A percentile compares a stretch with the other conserved stretches of the same genome.
Evolutionary conservation across 768 basidiomycete species (phyloP).

Genomic region (Mycena venus): DNA sequence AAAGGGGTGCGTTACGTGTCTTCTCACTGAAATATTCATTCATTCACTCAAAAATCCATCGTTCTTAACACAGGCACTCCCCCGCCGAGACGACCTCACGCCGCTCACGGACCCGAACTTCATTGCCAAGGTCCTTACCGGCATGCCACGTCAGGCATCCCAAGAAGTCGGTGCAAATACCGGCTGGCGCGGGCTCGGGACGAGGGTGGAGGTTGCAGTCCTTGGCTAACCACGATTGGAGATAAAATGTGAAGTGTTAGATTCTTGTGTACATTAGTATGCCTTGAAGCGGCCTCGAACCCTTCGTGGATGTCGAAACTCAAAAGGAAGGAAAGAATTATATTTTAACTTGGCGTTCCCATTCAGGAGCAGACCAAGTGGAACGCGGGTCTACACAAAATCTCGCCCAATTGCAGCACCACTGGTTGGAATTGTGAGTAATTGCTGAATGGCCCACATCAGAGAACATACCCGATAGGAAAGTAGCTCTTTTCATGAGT

Average conservation of each 20-base stretch:
- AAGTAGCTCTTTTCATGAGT: not conserved
- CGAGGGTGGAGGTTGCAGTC: constrained; percentile 66
- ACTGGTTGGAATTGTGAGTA: not conserved
- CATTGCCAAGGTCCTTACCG: constrained; percentile 79
- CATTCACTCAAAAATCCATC: no score
- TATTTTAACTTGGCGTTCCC: no score
- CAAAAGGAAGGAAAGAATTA: no score
- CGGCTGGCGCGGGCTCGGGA: constrained; percentile 87
- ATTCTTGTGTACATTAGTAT: not conserved
- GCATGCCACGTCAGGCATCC: constrained; percentile 68
- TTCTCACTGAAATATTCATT: not conserved
- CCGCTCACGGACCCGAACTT: constrained; percentile 91
- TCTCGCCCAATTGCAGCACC: no score
- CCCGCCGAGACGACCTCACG: constrained; percentile 83
- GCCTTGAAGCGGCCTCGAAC: no score
- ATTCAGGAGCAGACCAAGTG: no score
- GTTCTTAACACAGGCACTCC: constrained; percentile 79
- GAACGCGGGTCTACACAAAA: no score
- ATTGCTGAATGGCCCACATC: not conserved
- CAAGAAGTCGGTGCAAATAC: constrained; percentile 79
- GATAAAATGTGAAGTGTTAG: not conserved
- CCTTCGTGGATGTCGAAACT: no score
- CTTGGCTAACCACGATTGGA: constrained; percentile 37
- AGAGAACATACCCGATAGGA: not conserved
- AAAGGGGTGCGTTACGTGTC: constrained; percentile 67